These are phyloP conservation scores for Scenedesmus sp. DNA, from an alignment of 163 green algal genomes.

Conservation along the genomic window DNA sequence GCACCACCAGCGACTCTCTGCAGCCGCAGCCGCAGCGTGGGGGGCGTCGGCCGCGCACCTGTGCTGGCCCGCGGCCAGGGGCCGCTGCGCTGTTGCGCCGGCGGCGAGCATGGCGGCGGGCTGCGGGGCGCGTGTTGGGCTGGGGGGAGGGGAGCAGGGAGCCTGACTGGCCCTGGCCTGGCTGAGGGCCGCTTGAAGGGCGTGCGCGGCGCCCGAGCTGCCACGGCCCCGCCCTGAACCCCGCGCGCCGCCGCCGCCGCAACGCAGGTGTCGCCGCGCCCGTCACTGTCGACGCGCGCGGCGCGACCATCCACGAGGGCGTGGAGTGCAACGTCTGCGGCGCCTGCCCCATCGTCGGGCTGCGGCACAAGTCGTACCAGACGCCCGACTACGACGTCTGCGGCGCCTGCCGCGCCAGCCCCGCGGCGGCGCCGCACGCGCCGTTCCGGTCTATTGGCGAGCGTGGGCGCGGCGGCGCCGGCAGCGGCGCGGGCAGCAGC, in stretches of 20 bases:
- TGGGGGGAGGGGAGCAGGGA: too few relatives aligned
- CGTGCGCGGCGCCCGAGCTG: too few relatives aligned
- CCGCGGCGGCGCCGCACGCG: constrained; percentile 8
- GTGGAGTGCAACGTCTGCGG: constrained; percentile 36
- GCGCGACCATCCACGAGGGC: constrained; percentile 32
- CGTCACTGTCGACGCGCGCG: constrained; percentile 13
- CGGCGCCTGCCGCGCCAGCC: constrained; percentile 2
- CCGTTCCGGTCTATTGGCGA: constrained; percentile 16
- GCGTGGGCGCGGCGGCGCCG: background rate
- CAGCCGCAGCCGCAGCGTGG: too few relatives aligned
- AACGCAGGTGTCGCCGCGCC: too few relatives aligned
- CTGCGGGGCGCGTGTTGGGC: too few relatives aligned
- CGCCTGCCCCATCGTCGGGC: constrained; percentile 17
- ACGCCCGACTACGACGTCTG: constrained; percentile 40
- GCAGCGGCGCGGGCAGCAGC: background rate
- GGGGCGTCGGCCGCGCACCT: too few relatives aligned
- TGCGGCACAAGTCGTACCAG: constrained; percentile 32
- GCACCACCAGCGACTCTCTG: too few relatives aligned
- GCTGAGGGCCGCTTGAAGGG: background rate
- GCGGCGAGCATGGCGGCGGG: too few relatives aligned
- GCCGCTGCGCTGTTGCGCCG: too few relatives aligned
- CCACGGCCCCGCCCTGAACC: too few relatives aligned
- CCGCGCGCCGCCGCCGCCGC: too few relatives aligned
- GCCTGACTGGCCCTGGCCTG: background rate
- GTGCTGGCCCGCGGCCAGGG: too few relatives aligned